Evolutionary conservation across 441 rosid genomes (phyloP), one percentile per base, ranked within the genome.

Genomic region (Pelargonium australe): DNA sequence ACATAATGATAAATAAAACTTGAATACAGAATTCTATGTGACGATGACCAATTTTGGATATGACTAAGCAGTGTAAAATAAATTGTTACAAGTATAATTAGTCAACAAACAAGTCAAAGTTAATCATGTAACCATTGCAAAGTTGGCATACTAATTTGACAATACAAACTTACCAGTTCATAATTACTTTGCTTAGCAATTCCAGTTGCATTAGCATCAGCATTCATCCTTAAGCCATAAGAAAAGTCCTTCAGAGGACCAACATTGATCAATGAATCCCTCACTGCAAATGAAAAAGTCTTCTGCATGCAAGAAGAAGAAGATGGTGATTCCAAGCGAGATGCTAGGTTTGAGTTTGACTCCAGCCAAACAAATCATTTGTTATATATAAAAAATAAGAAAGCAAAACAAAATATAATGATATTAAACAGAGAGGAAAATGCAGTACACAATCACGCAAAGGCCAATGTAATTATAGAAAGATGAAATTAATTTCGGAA

Each of bases 161-260:
- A 68, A 37, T 9, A 47, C 63, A 61, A 70, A 86, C 97, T 86
- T 70, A 92, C 99, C 95, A 95, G 80, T 83, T 95, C 98, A 79
- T 92, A 89, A 82, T 95, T 95, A 82, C 99, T 95, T 84, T 95
- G 99, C 80, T 90, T 95, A 71, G 99, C 89, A 79, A 89, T 80
- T 81, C 99, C 99, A 72, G 88, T 83, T 73, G 98, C 97, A 81
- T 84, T 90, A 74, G 92, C 87, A 81, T 95, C 99, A 68, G 97
- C 96, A 73, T 90, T 92, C 37, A 83, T 86, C 80, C 98, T 86
- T 73, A 90, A 76, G 75, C 97, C 97, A 83, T 89, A 88, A 31
- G 99, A 81, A 69, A 95, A 95, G 84, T 95, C 99, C 85, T 92
- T 95, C 78, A 95, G 71, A 74, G 99, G 99, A 70, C 99, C 99